Conservation (phyloP, 352 stramenopile genomes). For the Phytopythium kandeliae region DNA sequence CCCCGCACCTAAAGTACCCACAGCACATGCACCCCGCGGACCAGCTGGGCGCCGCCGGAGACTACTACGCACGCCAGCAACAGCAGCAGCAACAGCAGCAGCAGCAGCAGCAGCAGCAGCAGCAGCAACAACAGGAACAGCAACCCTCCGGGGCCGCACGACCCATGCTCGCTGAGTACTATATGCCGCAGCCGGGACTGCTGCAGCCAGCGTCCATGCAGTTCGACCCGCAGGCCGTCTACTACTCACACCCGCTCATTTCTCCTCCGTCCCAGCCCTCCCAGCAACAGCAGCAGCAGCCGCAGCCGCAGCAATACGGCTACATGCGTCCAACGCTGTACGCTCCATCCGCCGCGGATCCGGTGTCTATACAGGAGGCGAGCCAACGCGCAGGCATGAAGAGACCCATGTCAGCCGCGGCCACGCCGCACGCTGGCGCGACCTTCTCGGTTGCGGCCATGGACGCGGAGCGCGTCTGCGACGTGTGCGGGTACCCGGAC, state of each 20-base stretch:
- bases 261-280: neutral
- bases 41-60: slow-evolving; percentile 1
- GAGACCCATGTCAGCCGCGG: neutral
- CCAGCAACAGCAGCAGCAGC: slow-evolving; percentile 3
- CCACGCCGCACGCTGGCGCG: slow-evolving; percentile 6
- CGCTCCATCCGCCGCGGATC: neutral
- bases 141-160: neutral
- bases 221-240: slow-evolving; percentile 1
- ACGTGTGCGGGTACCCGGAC: slow-evolving; percentile 76
- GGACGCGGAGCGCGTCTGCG: slow-evolving; percentile 37
- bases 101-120: neutral
- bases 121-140: neutral
- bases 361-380: neutral
- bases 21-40: slow-evolving; percentile 5
- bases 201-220: neutral
- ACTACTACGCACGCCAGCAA: slow-evolving; percentile 3
- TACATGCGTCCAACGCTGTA: slow-evolving; percentile 6
- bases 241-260: slow-evolving; percentile 1
- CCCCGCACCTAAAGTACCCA: neutral
- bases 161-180: slow-evolving; percentile 5
- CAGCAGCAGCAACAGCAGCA: slow-evolving; percentile 10
- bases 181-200: slow-evolving; percentile 4
- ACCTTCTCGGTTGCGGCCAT: slow-evolving; percentile 6
- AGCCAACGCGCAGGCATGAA: neutral
- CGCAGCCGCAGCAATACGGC: slow-evolving; percentile 3